These are phyloP conservation scores for Hyaloscypha hepaticicola DNA, from an alignment of 495 filamentous ascomycete genomes.

Conservation along the genomic window DNA sequence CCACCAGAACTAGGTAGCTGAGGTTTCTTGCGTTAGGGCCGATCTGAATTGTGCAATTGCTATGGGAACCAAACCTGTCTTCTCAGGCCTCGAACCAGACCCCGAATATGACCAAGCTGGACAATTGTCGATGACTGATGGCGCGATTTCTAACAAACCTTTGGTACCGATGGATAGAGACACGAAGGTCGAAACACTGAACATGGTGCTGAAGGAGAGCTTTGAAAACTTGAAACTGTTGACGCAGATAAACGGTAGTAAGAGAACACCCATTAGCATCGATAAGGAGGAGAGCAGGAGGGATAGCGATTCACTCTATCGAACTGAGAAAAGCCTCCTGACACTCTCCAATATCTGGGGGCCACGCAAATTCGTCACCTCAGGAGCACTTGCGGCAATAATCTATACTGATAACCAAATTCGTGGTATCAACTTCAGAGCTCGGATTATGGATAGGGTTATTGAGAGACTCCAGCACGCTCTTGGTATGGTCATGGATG, in stretches of 20 bases:
- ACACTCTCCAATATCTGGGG: conserved; percentile 12
- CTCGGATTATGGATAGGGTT: conserved; percentile 9
- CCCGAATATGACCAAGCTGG: background rate
- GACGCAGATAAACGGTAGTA: background rate
- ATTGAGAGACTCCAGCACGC: conserved; percentile 10
- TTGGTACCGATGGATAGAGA: background rate
- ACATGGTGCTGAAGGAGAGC: background rate
- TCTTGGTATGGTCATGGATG: conserved; percentile 4
- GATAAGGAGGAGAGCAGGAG: conserved; percentile 1
- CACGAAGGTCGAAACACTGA: background rate
- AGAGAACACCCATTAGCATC: background rate
- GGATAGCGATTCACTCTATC: conserved; percentile 15
- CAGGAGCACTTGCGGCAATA: conserved; percentile 13
- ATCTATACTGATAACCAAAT: conserved; percentile 15
- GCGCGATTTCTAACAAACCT: background rate
- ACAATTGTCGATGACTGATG: background rate
- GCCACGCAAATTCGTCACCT: conserved; percentile 14
- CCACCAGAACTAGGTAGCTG: background rate
- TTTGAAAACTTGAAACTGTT: conserved; percentile 7
- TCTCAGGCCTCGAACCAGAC: background rate
- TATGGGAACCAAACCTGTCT: conserved; percentile 9
- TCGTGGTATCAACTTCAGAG: conserved; percentile 16
- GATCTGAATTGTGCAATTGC: conserved; percentile 21
- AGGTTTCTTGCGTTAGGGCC: conserved; percentile 11
- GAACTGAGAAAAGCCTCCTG: conserved; percentile 10